Evolutionary conservation across 2,329 filamentous ascomycete genomes (phyloP).

Genomic region (Grosmannia serpens): DNA sequence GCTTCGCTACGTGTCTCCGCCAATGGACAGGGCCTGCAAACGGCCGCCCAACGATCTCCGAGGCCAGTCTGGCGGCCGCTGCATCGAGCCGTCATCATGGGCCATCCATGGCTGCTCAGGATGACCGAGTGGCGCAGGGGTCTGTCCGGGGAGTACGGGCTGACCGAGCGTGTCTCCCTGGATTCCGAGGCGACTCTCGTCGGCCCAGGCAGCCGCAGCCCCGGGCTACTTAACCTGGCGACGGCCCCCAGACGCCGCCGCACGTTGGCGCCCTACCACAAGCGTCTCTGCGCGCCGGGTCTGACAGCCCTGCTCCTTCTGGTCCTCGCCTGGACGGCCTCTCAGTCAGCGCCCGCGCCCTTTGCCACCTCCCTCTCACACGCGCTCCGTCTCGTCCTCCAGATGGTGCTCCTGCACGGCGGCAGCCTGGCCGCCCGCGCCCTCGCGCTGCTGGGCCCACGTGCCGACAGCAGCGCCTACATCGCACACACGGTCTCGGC

Average conservation of each 20-base stretch:
- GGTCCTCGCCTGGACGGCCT: background rate
- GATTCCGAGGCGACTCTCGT: background rate
- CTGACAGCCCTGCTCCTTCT: background rate
- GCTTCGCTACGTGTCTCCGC: background rate
- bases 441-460: background rate
- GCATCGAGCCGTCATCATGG: background rate
- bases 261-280: background rate
- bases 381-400: background rate
- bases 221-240: background rate
- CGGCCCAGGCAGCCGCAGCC: background rate
- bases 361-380: background rate
- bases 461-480: slow-evolving; percentile 16
- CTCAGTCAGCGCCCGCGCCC: background rate
- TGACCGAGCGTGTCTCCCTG: background rate
- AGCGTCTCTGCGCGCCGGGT: background rate
- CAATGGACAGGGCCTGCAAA: background rate
- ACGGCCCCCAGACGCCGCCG: background rate
- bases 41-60: background rate
- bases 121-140: background rate
- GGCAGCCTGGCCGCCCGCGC: background rate
- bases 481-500: slow-evolving; percentile 20
- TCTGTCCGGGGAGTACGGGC: background rate
- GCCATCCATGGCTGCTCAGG: background rate
- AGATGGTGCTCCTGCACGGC: background rate
- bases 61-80: background rate